Conservation (phyloP, 2,329 filamentous ascomycete species). For the Myriosclerotinia curreyana region DNA sequence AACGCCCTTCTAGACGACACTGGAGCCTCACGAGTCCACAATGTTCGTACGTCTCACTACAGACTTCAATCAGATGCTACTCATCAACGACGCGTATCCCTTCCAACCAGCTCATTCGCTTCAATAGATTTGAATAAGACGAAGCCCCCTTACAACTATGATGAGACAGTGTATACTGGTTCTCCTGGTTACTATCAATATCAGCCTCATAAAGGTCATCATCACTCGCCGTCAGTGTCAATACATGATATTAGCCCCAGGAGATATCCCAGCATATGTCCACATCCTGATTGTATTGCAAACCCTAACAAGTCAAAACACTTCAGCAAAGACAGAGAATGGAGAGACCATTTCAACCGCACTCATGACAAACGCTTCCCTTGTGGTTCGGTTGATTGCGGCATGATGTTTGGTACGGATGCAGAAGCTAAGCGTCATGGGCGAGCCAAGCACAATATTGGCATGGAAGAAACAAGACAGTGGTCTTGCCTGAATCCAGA, state of each 20-base stretch:
- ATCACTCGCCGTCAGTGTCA: background rate
- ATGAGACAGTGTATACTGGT: background rate
- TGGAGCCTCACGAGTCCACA: background rate
- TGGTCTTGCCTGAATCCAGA: background rate
- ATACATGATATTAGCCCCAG: background rate
- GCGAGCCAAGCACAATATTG: background rate
- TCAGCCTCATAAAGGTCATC: background rate
- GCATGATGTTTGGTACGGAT: background rate
- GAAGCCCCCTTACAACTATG: background rate
- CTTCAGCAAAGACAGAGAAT: background rate
- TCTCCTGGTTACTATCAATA: background rate
- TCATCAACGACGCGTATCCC: background rate
- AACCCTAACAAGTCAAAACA: background rate
- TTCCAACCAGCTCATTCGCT: background rate
- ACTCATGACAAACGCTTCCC: background rate
- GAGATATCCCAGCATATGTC: background rate
- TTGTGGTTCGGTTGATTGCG: background rate
- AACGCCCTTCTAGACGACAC: background rate
- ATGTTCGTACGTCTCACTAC: background rate
- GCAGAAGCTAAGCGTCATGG: background rate
- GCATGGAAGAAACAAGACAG: background rate
- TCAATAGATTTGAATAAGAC: background rate
- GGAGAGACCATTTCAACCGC: background rate
- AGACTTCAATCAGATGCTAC: background rate
- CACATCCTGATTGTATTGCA: background rate